Evolutionary conservation across 352 stramenopile species (phyloP).

Genomic region (Thalassiosira mediterranea): DNA sequence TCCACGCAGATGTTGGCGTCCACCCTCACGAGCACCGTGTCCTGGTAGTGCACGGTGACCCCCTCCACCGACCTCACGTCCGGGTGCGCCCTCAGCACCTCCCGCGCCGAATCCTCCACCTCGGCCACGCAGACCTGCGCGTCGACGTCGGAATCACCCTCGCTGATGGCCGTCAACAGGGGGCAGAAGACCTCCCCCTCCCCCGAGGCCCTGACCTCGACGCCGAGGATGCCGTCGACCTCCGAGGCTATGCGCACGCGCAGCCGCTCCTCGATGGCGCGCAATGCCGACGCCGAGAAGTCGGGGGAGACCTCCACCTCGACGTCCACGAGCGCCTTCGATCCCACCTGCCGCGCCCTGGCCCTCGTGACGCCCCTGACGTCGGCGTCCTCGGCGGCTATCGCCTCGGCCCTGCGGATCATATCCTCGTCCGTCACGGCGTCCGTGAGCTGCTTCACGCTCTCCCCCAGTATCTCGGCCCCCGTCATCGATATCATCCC

Average conservation of each 20-base stretch:
- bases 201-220: conserved; percentile 45
- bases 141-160: conserved; percentile 28
- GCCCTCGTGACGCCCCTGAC: conserved; percentile 56
- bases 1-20: conserved; percentile 60
- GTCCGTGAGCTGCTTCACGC: conserved; percentile 81
- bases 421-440: conserved; percentile 64
- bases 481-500: conserved; percentile 83
- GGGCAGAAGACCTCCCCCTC: conserved; percentile 55
- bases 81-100: conserved; percentile 34
- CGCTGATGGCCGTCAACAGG: conserved; percentile 38
- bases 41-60: conserved; percentile 59
- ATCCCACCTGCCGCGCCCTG: conserved; percentile 72
- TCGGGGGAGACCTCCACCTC: conserved; percentile 49
- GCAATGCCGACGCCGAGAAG: conserved; percentile 62
- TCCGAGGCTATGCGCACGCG: conserved; percentile 47
- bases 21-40: conserved; percentile 58
- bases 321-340: conserved; percentile 66
- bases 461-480: conserved; percentile 77
- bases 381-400: conserved; percentile 64
- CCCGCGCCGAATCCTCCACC: conserved; percentile 30
- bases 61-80: conserved; percentile 49
- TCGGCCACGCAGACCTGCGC: conserved; percentile 40
- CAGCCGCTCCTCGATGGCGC: conserved; percentile 72
- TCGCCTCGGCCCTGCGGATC: conserved; percentile 46
- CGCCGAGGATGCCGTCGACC: conserved; percentile 48